A percentile compares a stretch with the other conserved stretches of the same genome.
These are phyloP conservation scores for Austropuccinia psidii DNA, from an alignment of 1,284 basidiomycete species.

Conservation along the genomic window DNA sequence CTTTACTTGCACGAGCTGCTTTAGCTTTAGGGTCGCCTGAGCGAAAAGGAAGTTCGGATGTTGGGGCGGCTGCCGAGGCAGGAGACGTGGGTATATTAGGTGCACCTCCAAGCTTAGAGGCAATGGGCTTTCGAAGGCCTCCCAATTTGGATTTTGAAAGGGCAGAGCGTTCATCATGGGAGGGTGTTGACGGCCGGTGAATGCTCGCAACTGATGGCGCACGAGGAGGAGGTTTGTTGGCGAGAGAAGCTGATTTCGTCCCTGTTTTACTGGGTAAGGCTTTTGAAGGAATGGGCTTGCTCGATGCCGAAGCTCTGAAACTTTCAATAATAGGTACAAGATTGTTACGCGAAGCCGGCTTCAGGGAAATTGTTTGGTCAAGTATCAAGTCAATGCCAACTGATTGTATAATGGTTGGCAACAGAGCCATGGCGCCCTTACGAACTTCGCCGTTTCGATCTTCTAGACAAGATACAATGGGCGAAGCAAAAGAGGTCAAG, in stretches of 20 bases:
- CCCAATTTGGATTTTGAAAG: conserved; percentile 40
- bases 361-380: conserved; percentile 74
- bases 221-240: conserved; percentile 38
- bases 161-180: conserved; percentile 44
- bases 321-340: conserved; percentile 79
- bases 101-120: conserved; percentile 43
- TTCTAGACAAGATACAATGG: conserved; percentile 75
- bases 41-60: conserved; percentile 57
- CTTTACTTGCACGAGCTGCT: conserved; percentile 65
- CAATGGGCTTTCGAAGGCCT: conserved; percentile 40
- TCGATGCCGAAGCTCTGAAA: conserved; percentile 46
- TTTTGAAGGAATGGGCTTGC: conserved; percentile 33
- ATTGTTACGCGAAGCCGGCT: conserved; percentile 79
- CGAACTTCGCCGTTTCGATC: conserved; percentile 86
- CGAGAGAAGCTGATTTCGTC: conserved; percentile 36
- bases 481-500: conserved; percentile 61
- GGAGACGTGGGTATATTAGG: conserved; percentile 43
- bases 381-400: conserved; percentile 79
- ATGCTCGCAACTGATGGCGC: conserved; percentile 39
- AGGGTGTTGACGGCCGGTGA: conserved; percentile 43
- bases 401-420: conserved; percentile 68
- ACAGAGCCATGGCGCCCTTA: conserved; percentile 73
- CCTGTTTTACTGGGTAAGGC: conserved; percentile 29
- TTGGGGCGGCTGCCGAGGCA: conserved; percentile 48
- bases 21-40: conserved; percentile 68